These are phyloP conservation scores for Suillus variegatus DNA, from an alignment of 768 basidiomycete genomes.

Conservation along the genomic window DNA sequence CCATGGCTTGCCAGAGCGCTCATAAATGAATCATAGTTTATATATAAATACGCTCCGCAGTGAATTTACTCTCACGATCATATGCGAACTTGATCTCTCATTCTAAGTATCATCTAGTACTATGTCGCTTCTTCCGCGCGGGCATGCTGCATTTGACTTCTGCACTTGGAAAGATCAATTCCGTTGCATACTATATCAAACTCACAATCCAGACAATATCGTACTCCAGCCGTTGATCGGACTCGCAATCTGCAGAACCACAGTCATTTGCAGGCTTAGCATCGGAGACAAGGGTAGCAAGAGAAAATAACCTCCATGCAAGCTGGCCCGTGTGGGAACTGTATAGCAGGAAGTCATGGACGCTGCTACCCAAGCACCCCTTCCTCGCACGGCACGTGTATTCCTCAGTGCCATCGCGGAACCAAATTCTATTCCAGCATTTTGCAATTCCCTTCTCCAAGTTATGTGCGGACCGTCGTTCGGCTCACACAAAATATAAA, in stretches of 20 bases:
- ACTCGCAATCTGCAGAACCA: slow-evolving; percentile 42
- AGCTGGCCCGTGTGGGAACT: slow-evolving; percentile 73
- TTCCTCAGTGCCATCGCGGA: slow-evolving; percentile 73
- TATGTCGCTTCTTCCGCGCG: neutral
- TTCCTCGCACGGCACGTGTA: slow-evolving; percentile 65
- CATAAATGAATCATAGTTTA: neutral
- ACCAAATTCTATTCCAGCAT: slow-evolving; percentile 35
- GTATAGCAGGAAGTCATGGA: slow-evolving; percentile 76
- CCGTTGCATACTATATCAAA: slow-evolving; percentile 53
- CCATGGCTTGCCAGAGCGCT: neutral
- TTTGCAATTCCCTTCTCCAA: slow-evolving; percentile 23
- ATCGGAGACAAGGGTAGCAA: slow-evolving; percentile 16
- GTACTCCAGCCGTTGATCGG: slow-evolving; percentile 65
- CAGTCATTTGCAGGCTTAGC: neutral
- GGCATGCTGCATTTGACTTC: slow-evolving; percentile 12
- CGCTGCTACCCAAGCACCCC: slow-evolving; percentile 73
- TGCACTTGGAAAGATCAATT: slow-evolving; percentile 17
- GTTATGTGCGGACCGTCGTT: slow-evolving; percentile 71
- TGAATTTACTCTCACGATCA: slow-evolving; percentile 25
- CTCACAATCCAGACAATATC: slow-evolving; percentile 43
- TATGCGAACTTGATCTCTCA: slow-evolving; percentile 29
- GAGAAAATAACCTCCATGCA: slow-evolving; percentile 72
- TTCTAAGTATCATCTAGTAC: neutral
- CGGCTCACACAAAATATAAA: slow-evolving; percentile 78
- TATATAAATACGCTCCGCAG: slow-evolving; percentile 17